Conservation (phyloP, 495 filamentous ascomycete species). For the Tetracladium marchalianum region DNA sequence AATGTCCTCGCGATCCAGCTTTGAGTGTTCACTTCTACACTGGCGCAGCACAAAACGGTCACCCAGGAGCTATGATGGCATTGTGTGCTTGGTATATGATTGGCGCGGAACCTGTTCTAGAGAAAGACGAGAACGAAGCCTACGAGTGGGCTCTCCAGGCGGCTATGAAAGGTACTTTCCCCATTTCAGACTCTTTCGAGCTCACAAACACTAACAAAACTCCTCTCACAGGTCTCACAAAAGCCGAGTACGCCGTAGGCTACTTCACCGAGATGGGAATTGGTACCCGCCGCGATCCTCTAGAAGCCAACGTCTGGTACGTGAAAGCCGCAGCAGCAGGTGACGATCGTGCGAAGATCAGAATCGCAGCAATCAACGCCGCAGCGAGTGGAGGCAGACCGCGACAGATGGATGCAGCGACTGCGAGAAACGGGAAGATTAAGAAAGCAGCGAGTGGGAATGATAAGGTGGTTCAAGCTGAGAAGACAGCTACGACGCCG, state of each 20-base stretch:
- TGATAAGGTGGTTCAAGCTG: constrained; percentile 10
- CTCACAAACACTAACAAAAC: constrained; percentile 7
- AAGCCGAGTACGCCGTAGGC: constrained; percentile 89
- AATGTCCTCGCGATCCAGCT: constrained; percentile 82
- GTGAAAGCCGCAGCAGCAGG: constrained; percentile 90
- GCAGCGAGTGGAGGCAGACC: constrained; percentile 67
- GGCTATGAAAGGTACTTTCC: constrained; percentile 65
- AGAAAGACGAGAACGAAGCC: constrained; percentile 91
- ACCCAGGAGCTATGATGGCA: constrained; percentile 94
- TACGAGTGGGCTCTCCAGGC: constrained; percentile 92
- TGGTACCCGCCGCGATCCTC: constrained; percentile 80
- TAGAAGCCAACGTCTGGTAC: constrained; percentile 98
- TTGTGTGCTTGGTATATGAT: constrained; percentile 98
- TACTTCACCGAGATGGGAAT: constrained; percentile 99
- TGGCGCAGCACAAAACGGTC: constrained; percentile 71
- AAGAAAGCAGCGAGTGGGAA: constrained; percentile 26
- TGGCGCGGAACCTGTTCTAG: constrained; percentile 83
- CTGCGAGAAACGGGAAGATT: constrained; percentile 36
- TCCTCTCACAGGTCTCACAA: constrained; percentile 56
- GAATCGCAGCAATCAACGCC: constrained; percentile 75
- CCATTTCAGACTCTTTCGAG: not conserved
- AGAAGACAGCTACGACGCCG: no score
- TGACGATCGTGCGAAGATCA: constrained; percentile 77
- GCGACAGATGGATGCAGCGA: constrained; percentile 37
- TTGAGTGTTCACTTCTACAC: constrained; percentile 98